Base-by-base conservation (phyloP, 495 filamentous ascomycete genomes). In the Clavariopsis aquatica region DNA sequence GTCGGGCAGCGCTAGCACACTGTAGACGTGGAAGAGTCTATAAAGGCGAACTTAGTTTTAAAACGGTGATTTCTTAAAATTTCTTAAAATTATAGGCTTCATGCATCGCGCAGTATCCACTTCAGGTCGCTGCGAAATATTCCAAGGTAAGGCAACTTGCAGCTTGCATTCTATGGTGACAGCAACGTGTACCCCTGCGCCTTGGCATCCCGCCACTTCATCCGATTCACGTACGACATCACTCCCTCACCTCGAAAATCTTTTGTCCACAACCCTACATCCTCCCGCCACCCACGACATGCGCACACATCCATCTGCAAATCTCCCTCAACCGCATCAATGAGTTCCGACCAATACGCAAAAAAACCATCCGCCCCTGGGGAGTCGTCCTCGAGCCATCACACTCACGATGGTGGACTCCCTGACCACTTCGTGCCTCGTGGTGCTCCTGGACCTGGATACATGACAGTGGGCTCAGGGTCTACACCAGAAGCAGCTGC, bases 381-480 rank as follows among this genome's bases (percentile, higher is more conserved):
- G 20, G 65, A 31, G 20, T 72, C 68, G 49, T 72, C 72, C 9
- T 68, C 64, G 13, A 27, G 2, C 56, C 46, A 31, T 22, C 51
- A 22, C 52, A 51, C 65, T 57, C 51, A 20, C 52, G 54, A 68
- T 57, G 58, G 15, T 19, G 26, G 17, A 1, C 53, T 51, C 20
- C 47, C 54, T 59, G 57, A 66, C 17, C 31, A 49, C 19, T 65
- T 60, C 55, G 38, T 66, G 49, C 61, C 27, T 62, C 41, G 17
- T 43, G 38, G 38, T 17, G 8, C 38, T 6, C 66, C 66, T 69
- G 69, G 80, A 47, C 89, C 89, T 34, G 78, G 81, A 17, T 96
- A 92, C 76, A 89, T 93, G 88, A 96, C 91, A 10, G 91, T 96
- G 36, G 92, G 92, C 47, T 85, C 82, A 66, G 92, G 91, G 27